phyloP scores from a whole-genome alignment of 1,284 basidiomycete species.

The Cutaneotrichosporon sp. region DNA sequence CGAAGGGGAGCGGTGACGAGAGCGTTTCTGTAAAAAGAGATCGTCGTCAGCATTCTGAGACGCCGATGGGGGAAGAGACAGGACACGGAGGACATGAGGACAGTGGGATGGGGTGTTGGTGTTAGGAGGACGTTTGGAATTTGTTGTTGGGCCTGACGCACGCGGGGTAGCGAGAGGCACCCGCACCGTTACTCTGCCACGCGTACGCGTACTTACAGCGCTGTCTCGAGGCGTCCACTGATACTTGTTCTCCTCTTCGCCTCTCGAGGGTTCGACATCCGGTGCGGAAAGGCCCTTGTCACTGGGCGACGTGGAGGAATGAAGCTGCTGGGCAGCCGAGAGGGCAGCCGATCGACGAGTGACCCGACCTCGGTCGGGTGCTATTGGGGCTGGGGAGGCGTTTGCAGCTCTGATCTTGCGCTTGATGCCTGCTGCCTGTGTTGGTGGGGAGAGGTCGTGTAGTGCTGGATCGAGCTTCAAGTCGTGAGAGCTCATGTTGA shows the following conservation, averaged over 20 bases:
- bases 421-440: conserved; percentile 14
- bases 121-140: background rate
- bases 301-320: conserved; percentile 1
- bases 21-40: conserved; percentile 19
- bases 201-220: conserved; percentile 13
- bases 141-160: background rate
- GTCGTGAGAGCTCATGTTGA: conserved; percentile 7
- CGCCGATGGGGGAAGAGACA: background rate
- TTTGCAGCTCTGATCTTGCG: conserved; percentile 14
- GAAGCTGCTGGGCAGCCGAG: conserved; percentile 1
- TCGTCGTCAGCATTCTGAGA: conserved; percentile 2
- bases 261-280: conserved; percentile 30
- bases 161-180: conserved; percentile 8
- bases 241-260: conserved; percentile 43
- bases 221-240: conserved; percentile 20
- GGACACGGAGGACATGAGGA: background rate
- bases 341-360: conserved; percentile 10
- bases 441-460: conserved; percentile 12
- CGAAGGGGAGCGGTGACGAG: conserved; percentile 17
- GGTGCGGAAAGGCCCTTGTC: conserved; percentile 5
- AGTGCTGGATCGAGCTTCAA: conserved; percentile 22
- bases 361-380: conserved; percentile 4
- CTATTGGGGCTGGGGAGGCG: background rate
- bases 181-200: background rate
- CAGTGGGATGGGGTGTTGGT: background rate